These are phyloP conservation scores for Diplodia seriata DNA, from an alignment of 2,329 filamentous ascomycete species.

Conservation along the genomic window DNA sequence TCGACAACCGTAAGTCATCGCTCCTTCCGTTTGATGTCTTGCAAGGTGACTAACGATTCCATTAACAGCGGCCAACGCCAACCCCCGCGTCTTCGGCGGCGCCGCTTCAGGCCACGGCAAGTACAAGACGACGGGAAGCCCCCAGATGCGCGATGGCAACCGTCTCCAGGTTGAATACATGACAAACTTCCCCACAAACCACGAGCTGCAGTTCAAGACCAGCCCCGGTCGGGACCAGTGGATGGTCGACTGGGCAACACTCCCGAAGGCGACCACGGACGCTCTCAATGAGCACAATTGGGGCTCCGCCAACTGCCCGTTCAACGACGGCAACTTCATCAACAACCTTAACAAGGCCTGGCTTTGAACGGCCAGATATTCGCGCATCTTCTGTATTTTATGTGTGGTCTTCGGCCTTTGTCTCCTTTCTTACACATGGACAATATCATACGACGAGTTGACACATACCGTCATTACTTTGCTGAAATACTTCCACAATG, in stretches of 20 bases:
- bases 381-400: too few relatives aligned
- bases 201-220: slow-evolving; percentile 41
- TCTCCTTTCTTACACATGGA: too few relatives aligned
- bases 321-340: neutral
- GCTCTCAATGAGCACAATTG: neutral
- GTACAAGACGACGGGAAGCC: slow-evolving; percentile 41
- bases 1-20: slow-evolving; percentile 37
- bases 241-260: neutral
- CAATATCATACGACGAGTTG: too few relatives aligned
- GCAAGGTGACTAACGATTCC: neutral
- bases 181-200: slow-evolving; percentile 44
- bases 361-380: slow-evolving; percentile 37
- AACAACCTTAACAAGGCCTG: slow-evolving; percentile 36
- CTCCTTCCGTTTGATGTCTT: neutral
- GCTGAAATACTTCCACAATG: too few relatives aligned
- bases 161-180: slow-evolving; percentile 47
- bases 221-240: slow-evolving; percentile 1
- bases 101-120: slow-evolving; percentile 51
- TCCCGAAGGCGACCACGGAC: neutral
- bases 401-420: too few relatives aligned
- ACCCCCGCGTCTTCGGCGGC: slow-evolving; percentile 45
- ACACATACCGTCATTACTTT: too few relatives aligned
- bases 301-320: neutral
- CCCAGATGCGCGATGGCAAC: slow-evolving; percentile 36
- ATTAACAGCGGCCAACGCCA: slow-evolving; percentile 33